Base-by-base conservation (phyloP, 139 green algal genomes). In the Tetratostichococcus sp. region DNA sequence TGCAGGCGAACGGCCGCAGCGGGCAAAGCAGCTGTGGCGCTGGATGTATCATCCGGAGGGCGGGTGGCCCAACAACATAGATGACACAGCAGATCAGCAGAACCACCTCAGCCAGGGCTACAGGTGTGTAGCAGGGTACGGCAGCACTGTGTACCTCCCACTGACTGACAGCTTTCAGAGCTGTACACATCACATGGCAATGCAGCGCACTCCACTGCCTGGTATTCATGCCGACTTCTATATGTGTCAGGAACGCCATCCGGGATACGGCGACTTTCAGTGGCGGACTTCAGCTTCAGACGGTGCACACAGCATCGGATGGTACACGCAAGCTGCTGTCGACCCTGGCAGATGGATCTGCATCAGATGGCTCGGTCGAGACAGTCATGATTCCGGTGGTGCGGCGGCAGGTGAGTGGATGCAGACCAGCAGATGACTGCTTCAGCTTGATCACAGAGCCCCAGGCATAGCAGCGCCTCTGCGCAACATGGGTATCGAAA, bases 301-400 rank as follows among this genome's bases (percentile, higher is more conserved):
- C 75, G 2, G 80, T 91, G 59, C 80, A 84, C 33, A 43, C 39
- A 0, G 82, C 91, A 6, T 50, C 74, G 1, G 91, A 96, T 66
- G 90, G 90, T 43, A 96, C 91, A 0, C 71, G 77, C 50, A 96
- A 96, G 77, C 79, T 96, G 71, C 75, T 93, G n/a, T 94, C 93
- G 70, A 72, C 35, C 25, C 76, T 93, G 59, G 83, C 76, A 21
- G 71, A 75, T 25, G 83, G 82, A 4, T 50, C 76, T 1, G 73
- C 66, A 23, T 11, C 67, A 73, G 82, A 77, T 34, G 76, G 74
- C 69, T 78, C 39, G 0, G 81, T 95, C 33, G 91, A 97, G 81
- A 83, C 90, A 3, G 91, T 97, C 67, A 72, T 97, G 39, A 97
- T 97, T 32, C 91, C 91, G 14, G 80, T 94, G 39, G 75, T 80